Conservation (phyloP, 148 eudicot genomes). For the Spergularia bocconei region DNA sequence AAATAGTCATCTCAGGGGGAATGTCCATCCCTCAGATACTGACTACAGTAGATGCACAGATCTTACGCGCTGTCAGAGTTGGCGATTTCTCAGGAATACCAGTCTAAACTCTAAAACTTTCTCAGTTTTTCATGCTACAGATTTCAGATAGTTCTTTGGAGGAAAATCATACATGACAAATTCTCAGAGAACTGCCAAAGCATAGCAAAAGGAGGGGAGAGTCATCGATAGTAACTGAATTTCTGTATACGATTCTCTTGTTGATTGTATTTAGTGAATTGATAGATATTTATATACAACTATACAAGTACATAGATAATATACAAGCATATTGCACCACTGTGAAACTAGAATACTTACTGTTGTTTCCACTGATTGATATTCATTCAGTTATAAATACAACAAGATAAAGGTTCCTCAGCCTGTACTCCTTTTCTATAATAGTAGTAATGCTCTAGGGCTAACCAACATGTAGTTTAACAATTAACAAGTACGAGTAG, state of each 20-base stretch:
- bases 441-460: too few relatives aligned
- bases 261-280: slow-evolving; percentile 21
- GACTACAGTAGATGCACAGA: slow-evolving; percentile 43
- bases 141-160: background rate
- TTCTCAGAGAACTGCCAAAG: background rate
- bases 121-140: background rate
- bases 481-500: too few relatives aligned
- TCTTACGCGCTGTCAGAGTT: slow-evolving; percentile 34
- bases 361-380: background rate
- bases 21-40: slow-evolving; percentile 71
- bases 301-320: background rate
- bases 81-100: slow-evolving; percentile 45
- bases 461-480: too few relatives aligned
- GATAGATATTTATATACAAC: background rate
- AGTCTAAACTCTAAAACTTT: slow-evolving; percentile 23
- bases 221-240: background rate
- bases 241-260: background rate
- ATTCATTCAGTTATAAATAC: too few relatives aligned
- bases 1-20: slow-evolving; percentile 86
- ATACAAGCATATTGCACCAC: background rate
- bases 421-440: background rate
- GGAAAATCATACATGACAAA: background rate
- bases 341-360: background rate
- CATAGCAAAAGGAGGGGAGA: background rate
- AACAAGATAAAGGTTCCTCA: background rate